Conservation (phyloP, 805 yeast species). For the Kazachstania viticola region DNA sequence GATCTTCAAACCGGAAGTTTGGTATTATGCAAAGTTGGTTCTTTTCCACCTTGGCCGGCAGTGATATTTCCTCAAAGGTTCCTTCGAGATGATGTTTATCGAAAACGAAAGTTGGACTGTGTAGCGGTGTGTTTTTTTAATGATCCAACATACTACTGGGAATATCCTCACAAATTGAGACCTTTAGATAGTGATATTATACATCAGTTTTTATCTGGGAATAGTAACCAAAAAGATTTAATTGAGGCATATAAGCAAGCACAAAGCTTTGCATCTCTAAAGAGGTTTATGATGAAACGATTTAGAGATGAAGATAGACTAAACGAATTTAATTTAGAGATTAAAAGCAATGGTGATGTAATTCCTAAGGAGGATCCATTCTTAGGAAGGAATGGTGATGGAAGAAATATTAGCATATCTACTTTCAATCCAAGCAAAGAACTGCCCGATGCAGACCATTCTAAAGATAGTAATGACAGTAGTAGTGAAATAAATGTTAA, state of each 20-base stretch:
- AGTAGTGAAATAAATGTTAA: too few relatives aligned
- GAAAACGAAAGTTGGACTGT: slow-evolving; percentile 15
- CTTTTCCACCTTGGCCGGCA: slow-evolving; percentile 28
- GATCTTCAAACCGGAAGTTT: slow-evolving; percentile 22
- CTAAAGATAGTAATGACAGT: not conserved
- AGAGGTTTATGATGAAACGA: slow-evolving; percentile 16
- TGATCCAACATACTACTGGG: slow-evolving; percentile 28
- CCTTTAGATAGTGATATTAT: slow-evolving; percentile 9
- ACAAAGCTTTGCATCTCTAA: slow-evolving; percentile 10
- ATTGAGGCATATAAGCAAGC: slow-evolving; percentile 23
- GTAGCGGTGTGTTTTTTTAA: slow-evolving; percentile 27
- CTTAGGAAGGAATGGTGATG: slow-evolving; percentile 7
- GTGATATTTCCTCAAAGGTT: slow-evolving; percentile 25
- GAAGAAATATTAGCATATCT: slow-evolving; percentile 1
- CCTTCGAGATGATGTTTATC: slow-evolving; percentile 21
- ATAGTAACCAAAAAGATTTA: slow-evolving; percentile 12
- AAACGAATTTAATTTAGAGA: slow-evolving; percentile 11
- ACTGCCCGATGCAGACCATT: too few relatives aligned
- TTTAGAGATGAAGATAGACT: slow-evolving; percentile 17
- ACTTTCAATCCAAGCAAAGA: too few relatives aligned
- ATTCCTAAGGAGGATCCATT: slow-evolving; percentile 23
- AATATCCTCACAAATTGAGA: slow-evolving; percentile 17
- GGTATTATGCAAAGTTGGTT: slow-evolving; percentile 27
- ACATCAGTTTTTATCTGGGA: slow-evolving; percentile 9
- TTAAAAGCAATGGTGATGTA: slow-evolving; percentile 7